Evolutionary conservation across 2,329 filamentous ascomycete species (phyloP).

Genomic region (Aspergillus brunneoviolaceus): DNA sequence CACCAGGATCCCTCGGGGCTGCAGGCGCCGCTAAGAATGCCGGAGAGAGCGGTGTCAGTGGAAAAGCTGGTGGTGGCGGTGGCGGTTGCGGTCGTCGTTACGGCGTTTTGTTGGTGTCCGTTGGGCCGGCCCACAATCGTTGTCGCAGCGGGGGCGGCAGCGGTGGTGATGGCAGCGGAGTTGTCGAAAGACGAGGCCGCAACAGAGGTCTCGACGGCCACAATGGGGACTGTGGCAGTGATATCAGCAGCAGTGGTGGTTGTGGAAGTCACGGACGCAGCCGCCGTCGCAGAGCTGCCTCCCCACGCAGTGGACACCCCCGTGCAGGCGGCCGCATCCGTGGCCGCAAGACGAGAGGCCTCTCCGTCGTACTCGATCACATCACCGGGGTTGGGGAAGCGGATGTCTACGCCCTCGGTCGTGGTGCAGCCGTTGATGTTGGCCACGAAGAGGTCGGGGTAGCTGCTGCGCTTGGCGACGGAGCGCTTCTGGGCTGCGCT

Average conservation of each 20-base stretch:
- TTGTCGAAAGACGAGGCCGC: constrained; percentile 8
- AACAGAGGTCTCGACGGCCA: not conserved
- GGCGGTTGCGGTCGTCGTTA: not conserved
- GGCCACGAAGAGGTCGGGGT: constrained; percentile 74
- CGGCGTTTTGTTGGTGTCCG: not conserved
- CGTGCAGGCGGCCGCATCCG: constrained; percentile 29
- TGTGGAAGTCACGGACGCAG: constrained; percentile 16
- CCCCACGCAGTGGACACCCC: constrained; percentile 35
- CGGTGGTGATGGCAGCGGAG: constrained; percentile 31
- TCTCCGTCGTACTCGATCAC: constrained; percentile 54
- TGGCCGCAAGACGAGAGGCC: constrained; percentile 34
- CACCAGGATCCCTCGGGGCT: constrained; percentile 59
- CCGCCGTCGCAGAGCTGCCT: constrained; percentile 24
- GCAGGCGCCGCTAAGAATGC: constrained; percentile 48
- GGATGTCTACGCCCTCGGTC: constrained; percentile 55
- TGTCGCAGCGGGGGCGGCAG: constrained; percentile 18
- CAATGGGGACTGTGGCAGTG: not conserved
- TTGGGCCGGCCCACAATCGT: constrained; percentile 9
- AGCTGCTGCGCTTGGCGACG: constrained; percentile 37
- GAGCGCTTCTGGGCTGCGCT: constrained; percentile 46
- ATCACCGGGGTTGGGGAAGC: constrained; percentile 68
- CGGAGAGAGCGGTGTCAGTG: constrained; percentile 25
- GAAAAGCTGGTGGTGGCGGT: not conserved
- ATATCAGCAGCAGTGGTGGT: not conserved
- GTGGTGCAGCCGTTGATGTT: constrained; percentile 67